Percentiles rank a stretch among this genome's conserved stretches.
Evolutionary conservation across 2,329 filamentous ascomycete genomes (phyloP).

Genomic region (Fusarium lateritium): DNA sequence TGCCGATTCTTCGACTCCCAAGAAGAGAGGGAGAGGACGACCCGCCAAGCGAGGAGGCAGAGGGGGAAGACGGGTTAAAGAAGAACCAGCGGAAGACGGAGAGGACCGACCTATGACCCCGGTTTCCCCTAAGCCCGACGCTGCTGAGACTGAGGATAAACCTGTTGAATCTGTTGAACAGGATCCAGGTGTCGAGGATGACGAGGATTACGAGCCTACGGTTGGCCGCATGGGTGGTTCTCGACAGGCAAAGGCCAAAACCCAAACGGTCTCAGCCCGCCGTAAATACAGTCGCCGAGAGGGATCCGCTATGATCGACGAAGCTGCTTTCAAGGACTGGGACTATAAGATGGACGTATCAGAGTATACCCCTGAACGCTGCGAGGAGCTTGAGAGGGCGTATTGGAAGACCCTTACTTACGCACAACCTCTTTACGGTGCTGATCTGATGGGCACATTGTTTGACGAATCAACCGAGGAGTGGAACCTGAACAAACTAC

Average conservation of each 20-base stretch:
- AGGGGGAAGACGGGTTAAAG: conserved; percentile 57
- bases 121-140: conserved; percentile 65
- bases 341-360: conserved; percentile 91
- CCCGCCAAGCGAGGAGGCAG: conserved; percentile 56
- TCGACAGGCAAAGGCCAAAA: conserved; percentile 69
- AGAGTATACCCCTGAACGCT: conserved; percentile 91
- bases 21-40: conserved; percentile 59
- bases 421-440: conserved; percentile 93
- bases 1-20: conserved; percentile 53
- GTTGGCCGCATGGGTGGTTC: conserved; percentile 65
- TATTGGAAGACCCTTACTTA: conserved; percentile 99
- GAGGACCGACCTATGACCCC: conserved; percentile 72
- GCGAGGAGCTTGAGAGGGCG: conserved; percentile 91
- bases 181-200: conserved; percentile 62
- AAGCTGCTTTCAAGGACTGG: conserved; percentile 90
- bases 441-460: conserved; percentile 94
- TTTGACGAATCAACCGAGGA: conserved; percentile 87
- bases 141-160: conserved; percentile 50
- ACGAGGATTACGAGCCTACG: conserved; percentile 57
- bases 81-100: conserved; percentile 56
- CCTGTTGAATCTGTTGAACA: conserved; percentile 66
- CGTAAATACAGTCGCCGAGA: conserved; percentile 89
- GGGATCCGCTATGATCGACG: conserved; percentile 84
- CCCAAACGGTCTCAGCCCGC: conserved; percentile 85
- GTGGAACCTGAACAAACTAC: conserved; percentile 97